Evolutionary conservation across 306 rosid species (phyloP).

Genomic region (Inga oerstediana): DNA sequence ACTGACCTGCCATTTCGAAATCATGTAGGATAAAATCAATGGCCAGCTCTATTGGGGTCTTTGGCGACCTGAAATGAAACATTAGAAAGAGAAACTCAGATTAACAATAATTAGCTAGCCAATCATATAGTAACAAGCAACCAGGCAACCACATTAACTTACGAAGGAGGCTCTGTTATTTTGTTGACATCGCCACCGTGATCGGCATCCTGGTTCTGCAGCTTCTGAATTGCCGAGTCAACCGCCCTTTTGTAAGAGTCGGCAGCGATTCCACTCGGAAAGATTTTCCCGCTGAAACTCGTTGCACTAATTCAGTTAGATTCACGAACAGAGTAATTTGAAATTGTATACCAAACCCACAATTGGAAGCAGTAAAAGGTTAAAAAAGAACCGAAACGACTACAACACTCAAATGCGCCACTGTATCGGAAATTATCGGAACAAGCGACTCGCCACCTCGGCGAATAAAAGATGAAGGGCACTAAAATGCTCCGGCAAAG

Average conservation of each 20-base stretch:
- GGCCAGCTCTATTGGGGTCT: constrained; percentile 83
- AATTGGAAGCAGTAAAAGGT: not conserved
- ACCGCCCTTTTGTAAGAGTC: constrained; percentile 90
- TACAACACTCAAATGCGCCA: constrained; percentile 10
- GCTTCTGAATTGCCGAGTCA: constrained; percentile 76
- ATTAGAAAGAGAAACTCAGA: constrained; percentile 7
- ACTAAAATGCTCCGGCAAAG: not conserved
- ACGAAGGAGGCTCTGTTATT: constrained; percentile 60
- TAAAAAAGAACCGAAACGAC: not conserved
- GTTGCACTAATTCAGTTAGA: constrained; percentile 12
- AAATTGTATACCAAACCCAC: not conserved
- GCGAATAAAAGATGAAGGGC: not conserved
- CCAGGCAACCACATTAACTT: constrained; percentile 22
- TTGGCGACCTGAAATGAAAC: constrained; percentile 50
- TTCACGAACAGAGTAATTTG: not conserved
- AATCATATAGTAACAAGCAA: not conserved
- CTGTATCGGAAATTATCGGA: not conserved
- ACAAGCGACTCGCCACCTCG: not conserved
- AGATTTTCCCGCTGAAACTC: constrained; percentile 69
- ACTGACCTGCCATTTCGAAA: constrained; percentile 95
- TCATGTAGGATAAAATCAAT: constrained; percentile 90
- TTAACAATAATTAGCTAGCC: not conserved
- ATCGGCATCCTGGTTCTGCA: constrained; percentile 57
- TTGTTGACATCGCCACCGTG: constrained; percentile 36
- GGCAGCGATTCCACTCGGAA: constrained; percentile 85